Percentiles rank a stretch among this genome's conserved stretches.
These are phyloP conservation scores for Lipomyces spencermartinsiae DNA, from an alignment of 805 yeast species.

Conservation along the genomic window DNA sequence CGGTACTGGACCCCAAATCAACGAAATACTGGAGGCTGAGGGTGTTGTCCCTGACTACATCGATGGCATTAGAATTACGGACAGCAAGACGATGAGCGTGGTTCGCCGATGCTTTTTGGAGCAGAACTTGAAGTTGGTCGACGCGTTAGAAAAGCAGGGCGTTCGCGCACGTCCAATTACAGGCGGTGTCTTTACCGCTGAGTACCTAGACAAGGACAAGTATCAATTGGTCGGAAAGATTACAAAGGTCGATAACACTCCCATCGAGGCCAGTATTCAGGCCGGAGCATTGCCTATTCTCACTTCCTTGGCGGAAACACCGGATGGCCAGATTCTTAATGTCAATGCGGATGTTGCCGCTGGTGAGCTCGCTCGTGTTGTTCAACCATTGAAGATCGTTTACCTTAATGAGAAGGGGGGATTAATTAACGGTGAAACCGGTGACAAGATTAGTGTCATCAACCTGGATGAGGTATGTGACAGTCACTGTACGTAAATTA, in stretches of 20 bases:
- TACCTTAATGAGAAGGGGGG: constrained; percentile 98
- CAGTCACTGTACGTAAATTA: neutral
- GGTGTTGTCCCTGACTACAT: constrained; percentile 95
- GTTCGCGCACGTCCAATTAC: constrained; percentile 99
- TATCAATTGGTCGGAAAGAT: constrained; percentile 93
- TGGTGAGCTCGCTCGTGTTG: constrained; percentile 94
- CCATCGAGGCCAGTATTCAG: constrained; percentile 90
- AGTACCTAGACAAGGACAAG: constrained; percentile 85
- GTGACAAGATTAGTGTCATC: constrained; percentile 86
- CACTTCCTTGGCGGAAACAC: constrained; percentile 95
- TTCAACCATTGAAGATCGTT: constrained; percentile 96
- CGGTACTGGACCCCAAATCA: constrained; percentile 99
- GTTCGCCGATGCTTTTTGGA: constrained; percentile 95
- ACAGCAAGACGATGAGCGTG: constrained; percentile 91
- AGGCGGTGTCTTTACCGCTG: constrained; percentile 95
- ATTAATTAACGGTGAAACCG: constrained; percentile 87
- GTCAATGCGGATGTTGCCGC: constrained; percentile 99
- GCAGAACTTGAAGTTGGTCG: constrained; percentile 92
- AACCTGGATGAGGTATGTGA: constrained; percentile 80
- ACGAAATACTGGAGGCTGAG: constrained; percentile 87
- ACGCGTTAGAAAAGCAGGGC: constrained; percentile 94
- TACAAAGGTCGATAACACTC: constrained; percentile 81
- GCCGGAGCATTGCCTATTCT: constrained; percentile 97
- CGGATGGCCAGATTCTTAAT: constrained; percentile 94
- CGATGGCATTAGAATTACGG: constrained; percentile 96